Evolutionary conservation across 257 asterid genomes (phyloP).

Genomic region (Solanum corneliomulleri): DNA sequence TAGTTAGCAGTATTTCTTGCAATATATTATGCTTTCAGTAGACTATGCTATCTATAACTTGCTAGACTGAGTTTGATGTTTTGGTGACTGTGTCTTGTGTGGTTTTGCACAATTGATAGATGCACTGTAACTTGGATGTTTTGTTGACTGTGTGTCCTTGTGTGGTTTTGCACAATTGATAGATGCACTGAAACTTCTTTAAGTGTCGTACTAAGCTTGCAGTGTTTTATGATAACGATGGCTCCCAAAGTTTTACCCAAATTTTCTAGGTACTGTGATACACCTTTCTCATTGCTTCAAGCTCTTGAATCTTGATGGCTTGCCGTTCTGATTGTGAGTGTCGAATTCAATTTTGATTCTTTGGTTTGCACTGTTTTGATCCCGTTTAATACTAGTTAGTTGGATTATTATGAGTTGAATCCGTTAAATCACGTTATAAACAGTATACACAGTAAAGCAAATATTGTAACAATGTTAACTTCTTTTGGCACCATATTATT

Average conservation of each 20-base stretch:
- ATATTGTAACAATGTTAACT: background rate
- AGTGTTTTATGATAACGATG: background rate
- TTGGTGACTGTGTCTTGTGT: background rate
- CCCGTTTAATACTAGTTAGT: background rate
- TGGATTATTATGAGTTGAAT: background rate
- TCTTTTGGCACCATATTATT: background rate
- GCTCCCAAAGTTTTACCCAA: background rate
- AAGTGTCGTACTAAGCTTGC: background rate
- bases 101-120: background rate
- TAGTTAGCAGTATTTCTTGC: background rate
- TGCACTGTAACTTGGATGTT: background rate
- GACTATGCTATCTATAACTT: background rate
- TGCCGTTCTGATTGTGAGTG: background rate
- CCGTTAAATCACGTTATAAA: background rate
- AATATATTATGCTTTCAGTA: background rate
- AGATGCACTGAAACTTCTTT: background rate
- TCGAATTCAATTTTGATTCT: background rate
- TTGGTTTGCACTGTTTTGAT: background rate
- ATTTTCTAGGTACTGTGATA: background rate
- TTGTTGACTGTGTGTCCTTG: background rate
- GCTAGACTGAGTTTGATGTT: background rate
- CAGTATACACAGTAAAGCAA: background rate
- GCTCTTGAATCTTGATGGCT: conserved; percentile 55
- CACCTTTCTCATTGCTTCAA: conserved; percentile 30
- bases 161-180: background rate